These are phyloP conservation scores for Grosmannia clavigera DNA, from an alignment of 2,329 filamentous ascomycete genomes.

Conservation along the genomic window DNA sequence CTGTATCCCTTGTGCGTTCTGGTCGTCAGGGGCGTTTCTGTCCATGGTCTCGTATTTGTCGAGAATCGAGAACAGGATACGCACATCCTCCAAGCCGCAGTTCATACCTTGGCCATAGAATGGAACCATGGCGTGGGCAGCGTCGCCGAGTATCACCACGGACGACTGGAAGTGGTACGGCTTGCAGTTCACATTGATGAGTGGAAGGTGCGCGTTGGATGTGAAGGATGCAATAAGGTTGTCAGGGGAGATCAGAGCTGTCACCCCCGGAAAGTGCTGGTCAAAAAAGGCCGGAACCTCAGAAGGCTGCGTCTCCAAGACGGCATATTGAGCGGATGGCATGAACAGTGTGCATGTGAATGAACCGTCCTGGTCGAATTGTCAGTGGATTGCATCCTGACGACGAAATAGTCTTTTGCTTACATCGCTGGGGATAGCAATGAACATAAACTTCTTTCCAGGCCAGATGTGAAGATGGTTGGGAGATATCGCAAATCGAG, in stretches of 20 bases:
- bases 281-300: slow-evolving; percentile 64
- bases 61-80: slow-evolving; percentile 70
- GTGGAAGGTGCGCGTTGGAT: slow-evolving; percentile 74
- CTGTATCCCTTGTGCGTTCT: slow-evolving; percentile 37
- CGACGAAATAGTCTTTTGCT: slow-evolving; percentile 11
- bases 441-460: slow-evolving; percentile 91
- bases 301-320: slow-evolving; percentile 51
- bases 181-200: slow-evolving; percentile 86
- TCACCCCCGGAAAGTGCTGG: slow-evolving; percentile 75
- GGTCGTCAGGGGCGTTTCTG: slow-evolving; percentile 13
- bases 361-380: slow-evolving; percentile 57
- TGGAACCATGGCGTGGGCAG: slow-evolving; percentile 94
- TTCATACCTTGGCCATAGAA: slow-evolving; percentile 99
- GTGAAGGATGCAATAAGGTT: slow-evolving; percentile 65
- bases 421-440: slow-evolving; percentile 70
- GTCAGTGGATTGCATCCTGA: slow-evolving; percentile 2
- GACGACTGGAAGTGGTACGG: slow-evolving; percentile 72
- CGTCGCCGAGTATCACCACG: slow-evolving; percentile 81
- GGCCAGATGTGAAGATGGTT: slow-evolving; percentile 98
- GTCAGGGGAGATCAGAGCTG: slow-evolving; percentile 51
- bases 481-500: slow-evolving; percentile 67
- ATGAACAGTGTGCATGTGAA: slow-evolving; percentile 95
- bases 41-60: slow-evolving; percentile 47
- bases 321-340: slow-evolving; percentile 54
- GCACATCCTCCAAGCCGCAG: slow-evolving; percentile 86